phyloP scores from a whole-genome alignment of 164 flowering plant genomes.

The Aristolochia californica region DNA sequence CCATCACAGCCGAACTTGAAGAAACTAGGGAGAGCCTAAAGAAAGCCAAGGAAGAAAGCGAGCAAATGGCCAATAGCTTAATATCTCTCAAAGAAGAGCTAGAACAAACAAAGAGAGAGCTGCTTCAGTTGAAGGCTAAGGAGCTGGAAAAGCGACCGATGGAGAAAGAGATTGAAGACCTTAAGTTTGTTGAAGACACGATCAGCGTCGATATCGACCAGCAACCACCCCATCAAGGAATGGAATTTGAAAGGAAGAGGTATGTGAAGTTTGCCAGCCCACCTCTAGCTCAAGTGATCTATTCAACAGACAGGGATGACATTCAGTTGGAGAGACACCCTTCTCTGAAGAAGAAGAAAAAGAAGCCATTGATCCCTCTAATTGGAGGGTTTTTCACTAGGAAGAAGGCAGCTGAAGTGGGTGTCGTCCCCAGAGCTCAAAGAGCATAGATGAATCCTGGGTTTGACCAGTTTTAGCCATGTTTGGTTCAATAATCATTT shows the following conservation, averaged over 20 bases:
- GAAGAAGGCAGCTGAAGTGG: slow-evolving; percentile 31
- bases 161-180: slow-evolving; percentile 35
- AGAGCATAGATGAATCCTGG: slow-evolving; percentile 9
- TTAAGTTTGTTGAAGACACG: slow-evolving; percentile 38
- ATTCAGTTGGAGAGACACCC: slow-evolving; percentile 16
- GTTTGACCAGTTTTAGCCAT: too few species aligned
- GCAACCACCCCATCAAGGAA: neutral
- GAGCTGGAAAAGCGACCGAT: slow-evolving; percentile 24
- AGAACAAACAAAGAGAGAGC: slow-evolving; percentile 54
- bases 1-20: slow-evolving; percentile 49
- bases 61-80: slow-evolving; percentile 39
- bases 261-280: slow-evolving; percentile 61
- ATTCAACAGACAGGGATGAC: slow-evolving; percentile 6
- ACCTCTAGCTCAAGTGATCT: slow-evolving; percentile 35
- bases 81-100: slow-evolving; percentile 60
- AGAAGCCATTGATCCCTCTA: slow-evolving; percentile 39
- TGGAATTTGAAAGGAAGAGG: slow-evolving; percentile 50
- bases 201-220: too few species aligned
- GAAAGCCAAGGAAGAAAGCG: slow-evolving; percentile 54
- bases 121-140: slow-evolving; percentile 31
- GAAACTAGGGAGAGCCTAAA: slow-evolving; percentile 64
- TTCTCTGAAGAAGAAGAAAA: slow-evolving; percentile 28
- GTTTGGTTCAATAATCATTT: too few species aligned
- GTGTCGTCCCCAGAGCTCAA: slow-evolving; percentile 12
- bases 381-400: slow-evolving; percentile 42